phyloP scores from a whole-genome alignment of 257 asterid species.

The Gentiana straminea region DNA sequence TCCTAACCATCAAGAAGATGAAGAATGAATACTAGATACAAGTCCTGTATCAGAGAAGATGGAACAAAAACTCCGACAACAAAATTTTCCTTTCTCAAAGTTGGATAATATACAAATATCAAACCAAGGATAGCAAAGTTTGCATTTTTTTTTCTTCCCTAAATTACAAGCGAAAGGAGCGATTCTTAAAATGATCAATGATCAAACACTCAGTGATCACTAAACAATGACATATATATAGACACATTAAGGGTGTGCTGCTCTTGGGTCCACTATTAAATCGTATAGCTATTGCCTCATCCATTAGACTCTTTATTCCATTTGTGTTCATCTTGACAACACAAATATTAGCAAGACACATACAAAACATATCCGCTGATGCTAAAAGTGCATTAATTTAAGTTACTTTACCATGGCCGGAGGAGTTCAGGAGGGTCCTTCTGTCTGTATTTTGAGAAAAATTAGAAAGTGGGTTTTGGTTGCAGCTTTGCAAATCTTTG shows the following conservation, averaged over 20 bases:
- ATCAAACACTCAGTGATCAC: too few relatives aligned
- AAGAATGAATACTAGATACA: conserved; percentile 1
- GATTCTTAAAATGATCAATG: too few relatives aligned
- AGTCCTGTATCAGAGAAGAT: conserved; percentile 2
- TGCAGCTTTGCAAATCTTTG: conserved; percentile 4
- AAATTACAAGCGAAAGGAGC: background rate
- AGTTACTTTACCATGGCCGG: too few relatives aligned
- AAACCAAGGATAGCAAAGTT: background rate
- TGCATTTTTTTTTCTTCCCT: background rate
- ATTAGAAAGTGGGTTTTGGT: conserved; percentile 9
- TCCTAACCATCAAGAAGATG: conserved; percentile 18
- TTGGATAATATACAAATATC: background rate
- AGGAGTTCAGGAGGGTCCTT: background rate
- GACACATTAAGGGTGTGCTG: too few relatives aligned
- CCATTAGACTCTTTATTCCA: conserved; percentile 11
- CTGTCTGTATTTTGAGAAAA: conserved; percentile 14
- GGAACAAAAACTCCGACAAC: background rate
- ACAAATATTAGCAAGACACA: too few relatives aligned
- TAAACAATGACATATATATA: too few relatives aligned
- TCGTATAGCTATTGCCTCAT: conserved; percentile 7
- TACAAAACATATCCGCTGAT: too few relatives aligned
- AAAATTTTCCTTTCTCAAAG: background rate
- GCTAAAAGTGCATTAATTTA: too few relatives aligned
- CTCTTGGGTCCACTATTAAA: background rate
- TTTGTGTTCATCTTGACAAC: background rate